These are phyloP conservation scores for Secale cereale DNA, from an alignment of 176 grass and related monocot genomes.

Conservation along the genomic window DNA sequence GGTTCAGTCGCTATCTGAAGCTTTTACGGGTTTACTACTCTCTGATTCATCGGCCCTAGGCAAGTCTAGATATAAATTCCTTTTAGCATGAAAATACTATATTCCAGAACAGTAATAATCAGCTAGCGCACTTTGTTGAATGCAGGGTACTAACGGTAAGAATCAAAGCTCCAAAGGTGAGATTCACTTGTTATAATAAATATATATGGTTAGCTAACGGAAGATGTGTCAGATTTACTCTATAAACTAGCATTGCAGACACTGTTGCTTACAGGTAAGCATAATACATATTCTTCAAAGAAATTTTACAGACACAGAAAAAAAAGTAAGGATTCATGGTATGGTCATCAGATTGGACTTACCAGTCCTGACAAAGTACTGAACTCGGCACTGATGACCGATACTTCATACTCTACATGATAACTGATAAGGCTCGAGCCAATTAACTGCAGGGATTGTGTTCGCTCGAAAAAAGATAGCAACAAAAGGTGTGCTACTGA, in stretches of 20 bases:
- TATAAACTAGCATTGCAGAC: not conserved
- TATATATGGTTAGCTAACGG: not conserved
- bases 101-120: slow-evolving; percentile 10
- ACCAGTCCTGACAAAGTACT: not conserved
- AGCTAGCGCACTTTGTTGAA: not conserved
- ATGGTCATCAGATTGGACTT: not conserved
- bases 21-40: slow-evolving; percentile 1
- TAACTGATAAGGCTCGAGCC: not conserved
- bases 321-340: not conserved
- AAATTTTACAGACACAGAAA: not conserved
- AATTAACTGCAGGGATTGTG: slow-evolving; percentile 5
- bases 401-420: not conserved
- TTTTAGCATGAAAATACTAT: not conserved
- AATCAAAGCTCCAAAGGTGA: not conserved
- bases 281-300: not conserved
- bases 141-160: not conserved
- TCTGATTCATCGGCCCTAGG: not conserved
- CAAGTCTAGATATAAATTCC: not conserved
- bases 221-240: not conserved
- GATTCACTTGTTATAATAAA: not conserved
- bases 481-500: not conserved
- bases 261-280: not conserved
- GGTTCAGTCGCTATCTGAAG: slow-evolving; percentile 10
- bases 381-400: not conserved
- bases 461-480: slow-evolving; percentile 16